Evolutionary conservation across 495 filamentous ascomycete genomes (phyloP).

Genomic region (Talaromyces wortmannii): DNA sequence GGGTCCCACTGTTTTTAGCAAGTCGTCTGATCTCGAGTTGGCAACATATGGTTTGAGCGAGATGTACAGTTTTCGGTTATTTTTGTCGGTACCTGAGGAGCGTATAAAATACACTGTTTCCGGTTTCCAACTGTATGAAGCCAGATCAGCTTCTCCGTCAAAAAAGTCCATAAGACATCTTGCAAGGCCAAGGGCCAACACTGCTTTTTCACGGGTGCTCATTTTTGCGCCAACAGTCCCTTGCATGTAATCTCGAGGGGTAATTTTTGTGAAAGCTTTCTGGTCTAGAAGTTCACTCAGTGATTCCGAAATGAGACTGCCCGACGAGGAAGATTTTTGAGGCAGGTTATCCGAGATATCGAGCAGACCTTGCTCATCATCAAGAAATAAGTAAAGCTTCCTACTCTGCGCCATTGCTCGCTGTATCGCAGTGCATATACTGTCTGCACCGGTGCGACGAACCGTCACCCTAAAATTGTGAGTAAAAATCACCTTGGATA

Average conservation of each 20-base stretch:
- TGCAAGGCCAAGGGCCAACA: conserved; percentile 2
- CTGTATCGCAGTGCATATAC: neutral
- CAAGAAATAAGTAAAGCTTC: neutral
- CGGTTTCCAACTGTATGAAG: conserved; percentile 1
- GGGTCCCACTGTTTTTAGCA: neutral
- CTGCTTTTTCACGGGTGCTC: neutral
- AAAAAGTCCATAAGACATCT: conserved; percentile 9
- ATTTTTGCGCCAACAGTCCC: neutral
- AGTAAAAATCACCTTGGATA: neutral
- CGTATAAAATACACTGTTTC: conserved; percentile 7
- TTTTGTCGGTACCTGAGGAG: neutral
- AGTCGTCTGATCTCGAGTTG: neutral
- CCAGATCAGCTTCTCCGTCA: conserved; percentile 2
- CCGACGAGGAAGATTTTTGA: neutral
- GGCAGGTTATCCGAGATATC: neutral
- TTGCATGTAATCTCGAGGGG: neutral
- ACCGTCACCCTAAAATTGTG: neutral
- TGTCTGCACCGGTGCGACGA: neutral
- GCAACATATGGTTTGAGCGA: neutral
- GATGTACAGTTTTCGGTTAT: neutral
- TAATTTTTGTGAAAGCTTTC: neutral
- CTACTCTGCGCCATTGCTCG: neutral
- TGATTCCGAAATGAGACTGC: neutral
- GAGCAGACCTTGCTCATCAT: neutral
- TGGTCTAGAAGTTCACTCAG: neutral